Evolutionary conservation across 2,329 filamentous ascomycete species (phyloP).

Genomic region (Talaromyces sp.): DNA sequence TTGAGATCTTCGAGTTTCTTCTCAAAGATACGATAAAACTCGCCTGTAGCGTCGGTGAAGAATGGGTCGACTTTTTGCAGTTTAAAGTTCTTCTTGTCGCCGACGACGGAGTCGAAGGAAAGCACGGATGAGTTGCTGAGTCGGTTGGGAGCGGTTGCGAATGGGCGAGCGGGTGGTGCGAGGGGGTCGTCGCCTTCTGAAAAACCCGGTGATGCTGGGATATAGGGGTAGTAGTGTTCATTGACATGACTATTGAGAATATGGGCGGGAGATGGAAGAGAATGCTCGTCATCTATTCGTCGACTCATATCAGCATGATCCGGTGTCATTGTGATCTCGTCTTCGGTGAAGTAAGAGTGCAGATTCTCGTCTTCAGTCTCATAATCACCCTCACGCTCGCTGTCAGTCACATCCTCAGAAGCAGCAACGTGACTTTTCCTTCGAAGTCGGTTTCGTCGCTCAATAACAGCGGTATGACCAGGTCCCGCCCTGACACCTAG

Average conservation of each 20-base stretch:
- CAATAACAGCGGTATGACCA: conserved; percentile 30
- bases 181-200: conserved; percentile 36
- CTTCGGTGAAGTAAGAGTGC: conserved; percentile 38
- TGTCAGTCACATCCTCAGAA: conserved; percentile 29
- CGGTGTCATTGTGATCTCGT: conserved; percentile 39
- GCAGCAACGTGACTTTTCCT: conserved; percentile 17
- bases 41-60: conserved; percentile 64
- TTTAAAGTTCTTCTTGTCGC: conserved; percentile 61
- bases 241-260: background rate
- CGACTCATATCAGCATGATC: conserved; percentile 37
- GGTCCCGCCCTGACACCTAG: conserved; percentile 44
- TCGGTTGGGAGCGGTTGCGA: conserved; percentile 33
- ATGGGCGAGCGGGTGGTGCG: conserved; percentile 31
- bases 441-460: conserved; percentile 16
- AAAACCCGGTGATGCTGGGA: conserved; percentile 31
- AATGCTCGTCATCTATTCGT: conserved; percentile 24
- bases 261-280: conserved; percentile 14
- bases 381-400: conserved; percentile 39
- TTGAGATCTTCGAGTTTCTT: conserved; percentile 56
- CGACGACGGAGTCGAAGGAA: conserved; percentile 58
- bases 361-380: conserved; percentile 31
- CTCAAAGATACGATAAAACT: conserved; percentile 61
- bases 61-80: conserved; percentile 66
- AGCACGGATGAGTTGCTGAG: conserved; percentile 49
- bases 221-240: conserved; percentile 9